Evolutionary conservation across 2,329 filamentous ascomycete genomes (phyloP), one percentile per base, ranked within the genome.

Genomic region (Diaporthe velutina): DNA sequence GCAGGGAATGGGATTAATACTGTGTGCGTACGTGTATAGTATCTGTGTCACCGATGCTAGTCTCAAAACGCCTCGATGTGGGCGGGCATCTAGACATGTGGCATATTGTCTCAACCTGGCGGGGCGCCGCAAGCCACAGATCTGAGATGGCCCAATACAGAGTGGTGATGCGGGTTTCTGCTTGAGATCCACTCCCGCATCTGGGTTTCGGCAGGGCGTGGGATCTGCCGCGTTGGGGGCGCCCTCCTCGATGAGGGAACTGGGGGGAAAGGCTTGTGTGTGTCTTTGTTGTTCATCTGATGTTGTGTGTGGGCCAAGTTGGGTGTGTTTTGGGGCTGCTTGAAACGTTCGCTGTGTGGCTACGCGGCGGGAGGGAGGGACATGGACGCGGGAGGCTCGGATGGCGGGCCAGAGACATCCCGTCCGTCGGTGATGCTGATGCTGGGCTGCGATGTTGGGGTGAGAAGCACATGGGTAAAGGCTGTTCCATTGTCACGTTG

Each of bases 311-410:
- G 30, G 45, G 12, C 30, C 33, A 33, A 50, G 40, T 35, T 66
- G 30, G 13, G 64, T 67, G 28, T 48, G 52, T 42, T 55, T 71
- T 71, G 45, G 30, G 64, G 54, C 68, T 60, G 68, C 22, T 71
- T 71, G 68, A 60, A 60, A 71, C 54, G 40, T 60, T 38, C 2
- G 68, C 68, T 40, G 68, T 71, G 55, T 60, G 55, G 55, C 68
- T 38, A 67, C 30, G 48, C 61, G 52, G 52, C 25, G 13, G 13
- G 52, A 30, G 25, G 25, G 52, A 30, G n/a, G 57, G 57, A n/a
- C 10, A 60, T 38, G n/a, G 35, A 40, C 35, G n/a, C 57, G 48
- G 64, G 64, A 67, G 48, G 64, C 64, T 52, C 64, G 64, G 64
- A 52, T 67, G 64, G 64, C 64, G 64, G 45, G 64, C 64, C 22